Percentiles rank a stretch among this genome's conserved stretches.
phyloP scores from a whole-genome alignment of 176 grass and related monocot genomes.

The Rhynchospora pubera region DNA sequence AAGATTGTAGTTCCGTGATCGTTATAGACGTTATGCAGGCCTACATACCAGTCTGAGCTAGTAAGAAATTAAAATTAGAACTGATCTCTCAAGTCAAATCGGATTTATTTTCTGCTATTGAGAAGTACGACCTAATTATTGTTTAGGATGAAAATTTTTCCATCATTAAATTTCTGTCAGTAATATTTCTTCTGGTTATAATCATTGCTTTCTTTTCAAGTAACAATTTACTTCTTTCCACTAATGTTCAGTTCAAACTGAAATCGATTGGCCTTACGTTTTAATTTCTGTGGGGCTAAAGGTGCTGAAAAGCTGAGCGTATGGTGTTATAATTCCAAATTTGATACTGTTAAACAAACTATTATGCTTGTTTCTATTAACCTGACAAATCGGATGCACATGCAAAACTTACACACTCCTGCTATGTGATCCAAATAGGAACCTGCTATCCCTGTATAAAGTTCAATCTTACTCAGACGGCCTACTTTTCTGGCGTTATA shows the following conservation, averaged over 20 bases:
- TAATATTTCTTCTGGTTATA: background rate
- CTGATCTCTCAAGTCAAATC: background rate
- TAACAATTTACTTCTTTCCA: background rate
- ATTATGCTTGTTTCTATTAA: background rate
- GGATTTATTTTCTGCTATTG: background rate
- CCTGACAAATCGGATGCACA: background rate
- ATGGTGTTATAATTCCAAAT: background rate
- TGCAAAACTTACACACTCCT: background rate
- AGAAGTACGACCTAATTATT: conserved; percentile 13
- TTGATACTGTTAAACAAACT: background rate
- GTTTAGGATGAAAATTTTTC: conserved; percentile 1
- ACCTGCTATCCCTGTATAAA: background rate
- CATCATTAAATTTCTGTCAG: conserved; percentile 5
- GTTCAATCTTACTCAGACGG: background rate
- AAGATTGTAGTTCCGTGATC: no score
- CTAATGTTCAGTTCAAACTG: background rate
- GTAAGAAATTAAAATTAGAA: background rate
- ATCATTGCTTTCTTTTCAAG: conserved; percentile 12
- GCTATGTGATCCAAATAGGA: background rate
- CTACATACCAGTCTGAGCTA: background rate
- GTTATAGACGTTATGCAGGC: no score
- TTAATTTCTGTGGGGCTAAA: conserved; percentile 10
- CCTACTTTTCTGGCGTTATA: background rate
- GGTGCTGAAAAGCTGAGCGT: background rate
- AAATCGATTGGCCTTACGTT: background rate